Percentiles rank a stretch among this genome's conserved stretches.
phyloP scores from a whole-genome alignment of 176 grass and related monocot species.

The Elaeis guineensis region DNA sequence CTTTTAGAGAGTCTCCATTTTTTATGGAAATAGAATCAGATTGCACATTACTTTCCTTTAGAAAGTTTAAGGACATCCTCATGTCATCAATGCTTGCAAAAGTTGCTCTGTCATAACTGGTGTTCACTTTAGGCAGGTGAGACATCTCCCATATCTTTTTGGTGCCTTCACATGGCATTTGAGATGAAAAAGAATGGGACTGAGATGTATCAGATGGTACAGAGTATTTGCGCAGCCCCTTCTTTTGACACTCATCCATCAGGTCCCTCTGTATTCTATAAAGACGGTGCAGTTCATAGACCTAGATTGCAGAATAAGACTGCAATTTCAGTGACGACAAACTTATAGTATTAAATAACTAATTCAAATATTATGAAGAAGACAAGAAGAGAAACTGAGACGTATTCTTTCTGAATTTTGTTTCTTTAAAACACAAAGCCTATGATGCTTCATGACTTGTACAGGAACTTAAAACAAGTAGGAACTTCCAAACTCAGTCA shows the following conservation, averaged over 20 bases:
- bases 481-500: no score
- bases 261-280: conserved; percentile 79
- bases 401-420: no score
- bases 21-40: conserved; percentile 29
- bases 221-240: conserved; percentile 23
- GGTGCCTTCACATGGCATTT: conserved; percentile 34
- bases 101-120: conserved; percentile 17
- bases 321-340: conserved; percentile 14
- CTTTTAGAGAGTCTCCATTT: conserved; percentile 38
- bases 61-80: conserved; percentile 43
- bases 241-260: conserved; percentile 50
- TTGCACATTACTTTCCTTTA: conserved; percentile 63
- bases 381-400: not conserved
- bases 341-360: no score
- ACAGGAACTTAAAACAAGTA: no score
- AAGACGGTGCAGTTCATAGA: conserved; percentile 93
- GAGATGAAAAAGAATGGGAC: conserved; percentile 50
- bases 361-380: not conserved
- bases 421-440: no score
- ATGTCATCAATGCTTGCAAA: conserved; percentile 26
- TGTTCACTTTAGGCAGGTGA: conserved; percentile 17
- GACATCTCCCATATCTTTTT: conserved; percentile 33
- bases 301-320: conserved; percentile 33
- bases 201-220: conserved; percentile 39
- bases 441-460: no score